Evolutionary conservation across 2,329 filamentous ascomycete genomes (phyloP).

Genomic region (Aspergillus glaucus): DNA sequence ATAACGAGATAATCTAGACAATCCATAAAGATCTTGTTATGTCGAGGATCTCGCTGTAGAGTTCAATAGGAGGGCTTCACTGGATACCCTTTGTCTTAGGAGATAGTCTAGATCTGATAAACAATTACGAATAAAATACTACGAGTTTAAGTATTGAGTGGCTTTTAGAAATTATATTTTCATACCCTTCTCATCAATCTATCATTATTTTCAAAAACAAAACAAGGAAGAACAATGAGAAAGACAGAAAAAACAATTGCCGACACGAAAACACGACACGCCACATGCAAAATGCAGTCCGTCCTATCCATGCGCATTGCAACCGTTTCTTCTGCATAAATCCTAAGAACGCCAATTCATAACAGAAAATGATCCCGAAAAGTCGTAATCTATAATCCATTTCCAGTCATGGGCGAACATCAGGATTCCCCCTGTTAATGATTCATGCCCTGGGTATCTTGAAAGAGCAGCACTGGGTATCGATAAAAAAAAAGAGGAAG

Average conservation of each 20-base stretch:
- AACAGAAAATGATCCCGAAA: conserved; percentile 11
- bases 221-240: conserved; percentile 18
- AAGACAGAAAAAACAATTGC: conserved; percentile 22
- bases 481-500: conserved; percentile 1
- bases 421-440: conserved; percentile 14
- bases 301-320: conserved; percentile 21
- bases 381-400: conserved; percentile 7
- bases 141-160: not conserved
- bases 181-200: conserved; percentile 28
- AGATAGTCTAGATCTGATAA: not conserved
- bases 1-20: no score
- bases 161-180: conserved; percentile 19
- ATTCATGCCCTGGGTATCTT: conserved; percentile 22
- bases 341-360: conserved; percentile 11
- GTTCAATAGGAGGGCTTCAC: no score
- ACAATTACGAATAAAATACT: not conserved
- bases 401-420: conserved; percentile 4
- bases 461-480: conserved; percentile 11
- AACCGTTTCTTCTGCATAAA: conserved; percentile 24
- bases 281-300: conserved; percentile 19
- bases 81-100: no score
- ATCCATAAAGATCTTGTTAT: not conserved
- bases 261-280: conserved; percentile 18
- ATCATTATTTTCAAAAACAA: conserved; percentile 22
- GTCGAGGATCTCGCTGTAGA: no score